Evolutionary conservation across 2,329 filamentous ascomycete genomes (phyloP), one percentile per base, ranked within the genome.

Genomic region (Neonectria coccinea): DNA sequence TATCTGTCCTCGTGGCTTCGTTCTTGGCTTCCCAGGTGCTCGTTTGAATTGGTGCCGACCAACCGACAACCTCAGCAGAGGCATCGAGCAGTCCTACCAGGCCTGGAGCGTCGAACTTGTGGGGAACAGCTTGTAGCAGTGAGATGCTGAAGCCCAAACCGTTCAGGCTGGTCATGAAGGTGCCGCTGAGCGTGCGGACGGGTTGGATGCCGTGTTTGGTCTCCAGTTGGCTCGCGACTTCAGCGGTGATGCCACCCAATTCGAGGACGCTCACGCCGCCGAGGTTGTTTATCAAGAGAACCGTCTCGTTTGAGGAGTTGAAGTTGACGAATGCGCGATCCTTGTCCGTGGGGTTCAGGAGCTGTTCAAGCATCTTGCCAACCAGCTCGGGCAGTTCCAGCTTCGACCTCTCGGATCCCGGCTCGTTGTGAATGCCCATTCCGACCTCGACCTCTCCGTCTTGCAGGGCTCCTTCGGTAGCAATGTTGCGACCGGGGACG

Each of bases 111-210:
- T 81, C 80, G 42, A 89, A 86, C 42, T 89, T 86, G 3, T 85
- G 85, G 59, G 82, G 83, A 47, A 86, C 84, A 11, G 91, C 83
- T 73, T 90, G 92, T 29, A 94, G 82, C 36, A 94, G 77, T 7
- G 88, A 87, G 70, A 93, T 88, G 76, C 90, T 92, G 79, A 94
- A 94, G 5, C 91, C 92, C 6, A 91, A 81, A 0, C 90, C 91
- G 75, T 94, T 93, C 64, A 94, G 80, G 67, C 90, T 92, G 5
- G 91, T 94, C 91, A 93, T 93, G 77, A 88, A 93, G 0, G 90
- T 91, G 31, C 91, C 91, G 53, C 85, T 84, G 55, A 93, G 79
- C 67, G 92, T 84, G 51, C 92, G 83, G 16, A 88, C 86, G 1
- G 91, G 90, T 36, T 81, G 83, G 73, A 92, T 89, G 66, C 81